Evolutionary conservation across 306 rosid genomes (phyloP).

Genomic region (Dryas alaskensis): DNA sequence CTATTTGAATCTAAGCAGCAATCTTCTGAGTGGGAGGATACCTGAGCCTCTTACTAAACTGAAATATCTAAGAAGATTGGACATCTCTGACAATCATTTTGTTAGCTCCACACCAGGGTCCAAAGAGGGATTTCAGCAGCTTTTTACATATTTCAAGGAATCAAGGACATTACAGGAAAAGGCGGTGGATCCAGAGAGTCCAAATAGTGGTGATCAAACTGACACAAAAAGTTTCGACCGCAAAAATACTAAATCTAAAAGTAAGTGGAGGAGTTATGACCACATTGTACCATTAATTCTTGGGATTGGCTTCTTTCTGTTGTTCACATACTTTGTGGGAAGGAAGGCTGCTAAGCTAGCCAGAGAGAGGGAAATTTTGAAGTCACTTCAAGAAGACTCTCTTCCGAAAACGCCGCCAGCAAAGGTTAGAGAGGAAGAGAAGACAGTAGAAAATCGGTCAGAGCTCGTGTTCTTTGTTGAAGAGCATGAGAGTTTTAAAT

Average conservation of each 20-base stretch:
- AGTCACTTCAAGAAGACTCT: conserved; percentile 30
- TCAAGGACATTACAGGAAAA: conserved; percentile 18
- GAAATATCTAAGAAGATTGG: conserved; percentile 45
- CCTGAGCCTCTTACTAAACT: conserved; percentile 47
- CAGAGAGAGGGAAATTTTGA: conserved; percentile 16
- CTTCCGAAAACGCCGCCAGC: conserved; percentile 19
- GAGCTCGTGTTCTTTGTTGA: conserved; percentile 72
- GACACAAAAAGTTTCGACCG: too few relatives aligned
- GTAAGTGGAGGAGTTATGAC: too few relatives aligned
- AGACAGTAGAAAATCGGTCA: conserved; percentile 20
- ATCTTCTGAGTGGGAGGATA: conserved; percentile 53
- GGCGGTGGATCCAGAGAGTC: conserved; percentile 22
- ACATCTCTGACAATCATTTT: conserved; percentile 53
- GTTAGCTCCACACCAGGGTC: conserved; percentile 21
- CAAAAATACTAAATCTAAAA: too few relatives aligned
- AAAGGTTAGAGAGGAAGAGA: conserved; percentile 31
- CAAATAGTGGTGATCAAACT: background rate
- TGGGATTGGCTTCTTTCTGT: conserved; percentile 32
- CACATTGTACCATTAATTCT: background rate
- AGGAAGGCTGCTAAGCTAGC: conserved; percentile 28
- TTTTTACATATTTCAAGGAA: background rate
- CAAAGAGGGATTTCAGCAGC: conserved; percentile 23
- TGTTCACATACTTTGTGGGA: conserved; percentile 28
- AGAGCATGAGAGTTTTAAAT: conserved; percentile 52
- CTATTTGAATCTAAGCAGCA: conserved; percentile 48